phyloP scores from a whole-genome alignment of 345 rosid species.

The Xanthoceras sorbifolium region DNA sequence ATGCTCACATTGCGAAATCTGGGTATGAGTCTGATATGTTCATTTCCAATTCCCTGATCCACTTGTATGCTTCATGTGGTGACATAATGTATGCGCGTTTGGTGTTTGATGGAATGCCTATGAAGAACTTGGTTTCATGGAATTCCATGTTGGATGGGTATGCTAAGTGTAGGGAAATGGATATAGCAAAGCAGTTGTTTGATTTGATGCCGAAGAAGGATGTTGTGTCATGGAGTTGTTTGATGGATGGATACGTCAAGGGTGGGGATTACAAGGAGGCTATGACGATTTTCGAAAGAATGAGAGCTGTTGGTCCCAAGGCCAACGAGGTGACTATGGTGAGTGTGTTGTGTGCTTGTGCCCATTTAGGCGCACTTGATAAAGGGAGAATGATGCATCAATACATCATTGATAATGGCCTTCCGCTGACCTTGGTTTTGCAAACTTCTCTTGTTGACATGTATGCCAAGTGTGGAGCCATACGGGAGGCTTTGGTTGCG shows the following conservation, averaged over 20 bases:
- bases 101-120: slow-evolving; percentile 66
- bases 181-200: slow-evolving; percentile 53
- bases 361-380: slow-evolving; percentile 74
- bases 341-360: slow-evolving; percentile 83
- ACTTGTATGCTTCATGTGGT: slow-evolving; percentile 59
- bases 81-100: slow-evolving; percentile 50
- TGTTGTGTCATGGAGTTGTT: slow-evolving; percentile 84
- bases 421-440: slow-evolving; percentile 57
- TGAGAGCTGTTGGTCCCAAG: slow-evolving; percentile 45
- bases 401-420: slow-evolving; percentile 45
- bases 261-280: slow-evolving; percentile 59
- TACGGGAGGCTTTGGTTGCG: slow-evolving; percentile 62
- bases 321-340: slow-evolving; percentile 93
- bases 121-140: slow-evolving; percentile 72
- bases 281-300: slow-evolving; percentile 56
- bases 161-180: slow-evolving; percentile 67
- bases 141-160: slow-evolving; percentile 75
- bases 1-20: slow-evolving; percentile 42
- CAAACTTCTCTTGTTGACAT: slow-evolving; percentile 82
- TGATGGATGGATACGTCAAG: slow-evolving; percentile 86
- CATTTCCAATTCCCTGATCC: slow-evolving; percentile 64
- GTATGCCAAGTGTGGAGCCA: slow-evolving; percentile 88
- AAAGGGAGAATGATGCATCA: slow-evolving; percentile 62
- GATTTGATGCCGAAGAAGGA: slow-evolving; percentile 62
- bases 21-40: slow-evolving; percentile 64